Conservation (phyloP, 2,329 filamentous ascomycete species). For the Tolypocladium pustulatum region DNA sequence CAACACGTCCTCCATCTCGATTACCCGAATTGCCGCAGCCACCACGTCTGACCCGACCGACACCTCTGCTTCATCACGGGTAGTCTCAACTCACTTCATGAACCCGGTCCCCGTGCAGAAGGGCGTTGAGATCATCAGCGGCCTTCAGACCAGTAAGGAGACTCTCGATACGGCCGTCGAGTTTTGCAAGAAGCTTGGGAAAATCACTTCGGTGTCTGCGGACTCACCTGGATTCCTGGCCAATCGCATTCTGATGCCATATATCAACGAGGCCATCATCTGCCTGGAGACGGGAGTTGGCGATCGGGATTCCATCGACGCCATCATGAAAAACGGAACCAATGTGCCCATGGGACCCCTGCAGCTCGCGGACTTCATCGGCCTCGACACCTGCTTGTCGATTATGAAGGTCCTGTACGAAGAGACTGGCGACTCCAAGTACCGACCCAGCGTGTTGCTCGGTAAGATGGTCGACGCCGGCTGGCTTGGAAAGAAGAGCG, state of each 20-base stretch:
- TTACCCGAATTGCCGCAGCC: constrained; percentile 87
- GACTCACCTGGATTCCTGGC: constrained; percentile 92
- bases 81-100: constrained; percentile 98
- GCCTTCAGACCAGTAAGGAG: constrained; percentile 75
- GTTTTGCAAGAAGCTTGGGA: constrained; percentile 88
- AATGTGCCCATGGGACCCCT: constrained; percentile 97
- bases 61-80: constrained; percentile 70
- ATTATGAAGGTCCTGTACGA: constrained; percentile 94
- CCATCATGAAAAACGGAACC: constrained; percentile 98
- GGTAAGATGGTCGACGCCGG: constrained; percentile 96
- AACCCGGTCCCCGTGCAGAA: constrained; percentile 96
- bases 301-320: constrained; percentile 81
- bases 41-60: constrained; percentile 71
- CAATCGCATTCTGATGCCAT: constrained; percentile 96
- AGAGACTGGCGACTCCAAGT: constrained; percentile 93
- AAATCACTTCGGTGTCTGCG: constrained; percentile 76
- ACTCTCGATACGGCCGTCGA: constrained; percentile 75
- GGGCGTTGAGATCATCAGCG: constrained; percentile 94
- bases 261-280: constrained; percentile 96
- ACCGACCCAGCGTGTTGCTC: constrained; percentile 77
- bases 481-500: constrained; percentile 95
- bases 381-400: constrained; percentile 86
- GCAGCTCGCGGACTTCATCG: constrained; percentile 91
- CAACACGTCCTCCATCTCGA: constrained; percentile 97
- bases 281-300: constrained; percentile 92